Percentiles rank a stretch among this genome's conserved stretches.
These are phyloP conservation scores for Sanchytrium tribonematis DNA, from an alignment of 371 early-diverging fungal genomes.

Conservation along the genomic window DNA sequence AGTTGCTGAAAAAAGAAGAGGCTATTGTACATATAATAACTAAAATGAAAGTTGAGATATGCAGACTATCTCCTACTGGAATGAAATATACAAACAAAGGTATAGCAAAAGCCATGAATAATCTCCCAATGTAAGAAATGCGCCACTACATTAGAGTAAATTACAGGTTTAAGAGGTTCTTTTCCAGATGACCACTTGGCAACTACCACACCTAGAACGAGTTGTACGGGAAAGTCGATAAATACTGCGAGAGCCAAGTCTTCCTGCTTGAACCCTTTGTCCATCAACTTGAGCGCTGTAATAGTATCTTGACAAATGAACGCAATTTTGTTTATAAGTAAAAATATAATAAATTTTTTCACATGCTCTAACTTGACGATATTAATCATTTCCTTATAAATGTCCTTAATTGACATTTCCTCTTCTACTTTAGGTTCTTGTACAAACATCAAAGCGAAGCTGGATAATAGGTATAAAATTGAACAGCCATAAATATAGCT, in stretches of 20 bases:
- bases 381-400: conserved; percentile 27
- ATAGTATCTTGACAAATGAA: conserved; percentile 81
- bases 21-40: background rate
- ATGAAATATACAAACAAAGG: background rate
- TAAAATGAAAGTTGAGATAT: background rate
- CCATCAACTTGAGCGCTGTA: conserved; percentile 65
- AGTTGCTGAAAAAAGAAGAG: background rate
- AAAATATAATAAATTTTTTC: conserved; percentile 40
- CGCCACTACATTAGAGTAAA: background rate
- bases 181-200: conserved; percentile 71
- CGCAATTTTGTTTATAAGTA: conserved; percentile 63
- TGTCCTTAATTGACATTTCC: conserved; percentile 37
- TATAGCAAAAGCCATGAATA: background rate
- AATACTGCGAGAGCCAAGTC: conserved; percentile 62
- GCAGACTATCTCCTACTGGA: background rate
- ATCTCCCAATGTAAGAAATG: background rate
- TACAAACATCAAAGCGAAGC: too few relatives aligned
- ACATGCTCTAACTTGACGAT: conserved; percentile 26
- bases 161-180: conserved; percentile 52
- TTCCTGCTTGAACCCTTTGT: conserved; percentile 75
- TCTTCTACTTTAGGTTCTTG: too few relatives aligned
- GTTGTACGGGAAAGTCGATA: conserved; percentile 80
- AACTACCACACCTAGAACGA: conserved; percentile 82
- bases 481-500: too few relatives aligned
- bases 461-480: too few relatives aligned